Evolutionary conservation across 768 basidiomycete species (phyloP), one percentile per base, ranked within the genome.

Genomic region (Rhizopogon vulgaris): DNA sequence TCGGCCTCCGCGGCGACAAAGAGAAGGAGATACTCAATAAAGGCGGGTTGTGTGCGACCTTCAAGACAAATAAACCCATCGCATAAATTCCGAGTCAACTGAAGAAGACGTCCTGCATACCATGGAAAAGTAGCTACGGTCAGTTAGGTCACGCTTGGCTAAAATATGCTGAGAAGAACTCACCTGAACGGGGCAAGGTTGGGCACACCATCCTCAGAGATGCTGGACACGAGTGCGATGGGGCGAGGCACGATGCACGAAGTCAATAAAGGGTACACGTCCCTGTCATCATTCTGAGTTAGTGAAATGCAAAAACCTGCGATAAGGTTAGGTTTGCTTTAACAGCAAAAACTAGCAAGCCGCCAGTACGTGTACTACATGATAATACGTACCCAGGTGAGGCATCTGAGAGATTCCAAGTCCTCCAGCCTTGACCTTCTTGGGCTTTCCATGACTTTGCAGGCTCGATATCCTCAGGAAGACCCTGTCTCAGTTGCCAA

Each of bases 111-210:
- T 10, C 22, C 3, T n/a, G 22, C 63, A 52, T 57, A 79, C 80
- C 73, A 82, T 73, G n/a, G 81, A 82, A 66, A 86, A 84, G 64
- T 83, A 86, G 49, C 79, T 73, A 24, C 54, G 52, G 38, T 59
- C 25, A 48, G 15, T 32, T 45, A 51, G 36, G 14, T 37, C 51
- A 40, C 17, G 28, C 27, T 36, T 47, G 42, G 52, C 30, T 30
- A 12, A 17, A 11, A 38, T 34, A 7, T n/a, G 52, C 18, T 53
- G 36, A 17, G 38, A 40, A 25, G 71, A 15, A 59, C 65, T 55
- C 62, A 82, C 77, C 84, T 86, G 68, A 85, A 84, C 1, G 83
- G 80, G 4, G 84, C 82, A 41, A 88, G 75, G 67, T 86, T 88
- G 17, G 73, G 73, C 4, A 70, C 59, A 2, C 79, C 82, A 50